Evolutionary conservation across 345 rosid genomes (phyloP), one percentile per base, ranked within the genome.

Genomic region (Dovyalis caffra): DNA sequence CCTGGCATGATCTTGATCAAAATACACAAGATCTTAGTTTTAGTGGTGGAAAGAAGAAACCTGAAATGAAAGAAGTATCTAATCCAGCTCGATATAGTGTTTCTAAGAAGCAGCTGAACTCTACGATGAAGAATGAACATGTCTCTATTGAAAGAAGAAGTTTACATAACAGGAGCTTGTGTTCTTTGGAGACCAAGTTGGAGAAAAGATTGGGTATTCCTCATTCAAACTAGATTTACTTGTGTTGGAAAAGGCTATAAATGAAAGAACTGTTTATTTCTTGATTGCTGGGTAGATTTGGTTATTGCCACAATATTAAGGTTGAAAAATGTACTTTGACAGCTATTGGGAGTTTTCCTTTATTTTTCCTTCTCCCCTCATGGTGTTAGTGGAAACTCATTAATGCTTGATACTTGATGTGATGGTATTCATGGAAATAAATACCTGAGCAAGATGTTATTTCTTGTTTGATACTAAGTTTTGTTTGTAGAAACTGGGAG

Each of bases 21-120:
- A 79, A 71, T 28, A 45, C 38, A 21, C 76, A 11, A 77, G 79
- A 68, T 70, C 66, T 77, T 65, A 68, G 69, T 33, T 64, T 82
- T 37, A 18, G 61, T 64, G 76, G 80, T 64, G 84, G 81, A 57
- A 88, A 79, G 90, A 89, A 84, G 85, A 89, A 87, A 72, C 84
- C 77, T 57, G 85, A 83, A 58, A 75, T 62, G 1, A 91, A 84
- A 82, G 88, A 88, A 85, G 66, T 71, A 58, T 72, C 86, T 57
- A 66, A 74, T 74, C 65, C 75, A 35, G 53, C 73, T 75, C 72
- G 61, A 74, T 85, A 74, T 71, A 87, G 83, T 69, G 81, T 81
- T 70, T 60, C 83, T 38, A 66, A 79, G 64, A 83, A 74, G 73
- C 49, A 73, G 32, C 82, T 81, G 14, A 77, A 83, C 80, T 79